Evolutionary conservation across 2,329 filamentous ascomycete species (phyloP).

Genomic region (Tolypocladium paradoxum): DNA sequence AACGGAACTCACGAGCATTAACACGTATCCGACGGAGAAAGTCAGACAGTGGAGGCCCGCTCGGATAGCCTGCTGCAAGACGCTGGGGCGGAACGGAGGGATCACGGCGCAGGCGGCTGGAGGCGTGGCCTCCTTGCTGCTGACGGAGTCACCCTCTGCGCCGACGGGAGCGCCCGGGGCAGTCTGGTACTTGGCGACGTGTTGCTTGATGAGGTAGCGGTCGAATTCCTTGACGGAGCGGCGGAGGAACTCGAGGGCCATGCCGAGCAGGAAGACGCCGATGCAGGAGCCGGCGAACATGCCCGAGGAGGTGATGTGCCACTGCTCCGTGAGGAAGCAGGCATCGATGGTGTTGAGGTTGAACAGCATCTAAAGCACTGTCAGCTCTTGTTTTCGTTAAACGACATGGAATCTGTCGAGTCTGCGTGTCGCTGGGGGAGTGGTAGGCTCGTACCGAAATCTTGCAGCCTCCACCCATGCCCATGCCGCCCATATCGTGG

Average conservation of each 20-base stretch:
- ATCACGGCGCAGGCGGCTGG: constrained; percentile 7
- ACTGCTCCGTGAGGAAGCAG: constrained; percentile 57
- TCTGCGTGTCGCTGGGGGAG: background rate
- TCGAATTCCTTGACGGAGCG: constrained; percentile 65
- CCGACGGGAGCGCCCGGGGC: constrained; percentile 4
- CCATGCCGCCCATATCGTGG: constrained; percentile 8
- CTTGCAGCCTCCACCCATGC: constrained; percentile 25
- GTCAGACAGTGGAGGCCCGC: constrained; percentile 59
- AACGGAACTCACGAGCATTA: constrained; percentile 47
- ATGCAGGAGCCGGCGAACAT: constrained; percentile 77
- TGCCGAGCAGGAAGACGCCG: constrained; percentile 63
- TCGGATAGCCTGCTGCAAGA: constrained; percentile 55
- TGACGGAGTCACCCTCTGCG: constrained; percentile 8
- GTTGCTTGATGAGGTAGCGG: constrained; percentile 47
- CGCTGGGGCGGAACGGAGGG: constrained; percentile 41
- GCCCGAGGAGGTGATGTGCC: constrained; percentile 57
- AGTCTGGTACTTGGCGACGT: constrained; percentile 23
- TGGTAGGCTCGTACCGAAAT: constrained; percentile 19
- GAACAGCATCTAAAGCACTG: constrained; percentile 56
- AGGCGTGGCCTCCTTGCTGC: constrained; percentile 10
- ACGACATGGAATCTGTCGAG: background rate
- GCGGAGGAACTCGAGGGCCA: constrained; percentile 62
- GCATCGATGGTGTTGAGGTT: constrained; percentile 65
- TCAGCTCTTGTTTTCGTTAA: background rate
- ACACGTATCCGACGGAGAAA: constrained; percentile 66